These are phyloP conservation scores for Podaxis rugospora DNA, from an alignment of 768 basidiomycete species.

Conservation along the genomic window DNA sequence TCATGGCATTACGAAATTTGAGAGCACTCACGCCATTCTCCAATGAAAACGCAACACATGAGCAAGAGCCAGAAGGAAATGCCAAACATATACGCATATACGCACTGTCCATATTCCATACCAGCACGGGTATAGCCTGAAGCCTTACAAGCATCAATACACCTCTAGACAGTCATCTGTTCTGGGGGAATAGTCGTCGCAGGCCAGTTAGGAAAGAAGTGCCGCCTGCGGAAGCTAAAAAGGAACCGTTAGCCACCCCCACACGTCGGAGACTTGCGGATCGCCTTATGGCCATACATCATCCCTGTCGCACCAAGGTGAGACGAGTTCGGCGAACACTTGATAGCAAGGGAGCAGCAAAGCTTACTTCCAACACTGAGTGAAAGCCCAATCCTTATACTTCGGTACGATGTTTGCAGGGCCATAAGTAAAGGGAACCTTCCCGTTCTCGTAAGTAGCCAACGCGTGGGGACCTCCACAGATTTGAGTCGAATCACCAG, in stretches of 20 bases:
- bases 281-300: conserved; percentile 9
- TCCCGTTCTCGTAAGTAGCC: conserved; percentile 16
- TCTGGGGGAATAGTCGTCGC: conserved; percentile 12
- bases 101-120: conserved; percentile 18
- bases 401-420: conserved; percentile 8
- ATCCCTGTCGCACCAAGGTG: conserved; percentile 5
- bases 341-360: neutral
- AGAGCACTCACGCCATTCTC: conserved; percentile 16
- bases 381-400: conserved; percentile 15
- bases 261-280: neutral
- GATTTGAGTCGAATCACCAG: conserved; percentile 15
- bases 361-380: conserved; percentile 15
- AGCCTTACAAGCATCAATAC: conserved; percentile 16
- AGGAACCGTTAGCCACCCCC: neutral
- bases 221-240: neutral
- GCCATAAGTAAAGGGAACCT: conserved; percentile 16
- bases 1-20: too few relatives aligned
- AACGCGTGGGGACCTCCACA: conserved; percentile 19
- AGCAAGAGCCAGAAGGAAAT: neutral
- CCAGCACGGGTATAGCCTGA: conserved; percentile 15
- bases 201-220: conserved; percentile 13
- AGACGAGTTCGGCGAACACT: neutral
- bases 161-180: conserved; percentile 18
- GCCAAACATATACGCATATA: neutral
- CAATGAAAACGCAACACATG: neutral